Percentiles rank a stretch among this genome's conserved stretches.
Conservation (phyloP, 169 alveolate genomes). For the Perkinsus chesapeaki region DNA sequence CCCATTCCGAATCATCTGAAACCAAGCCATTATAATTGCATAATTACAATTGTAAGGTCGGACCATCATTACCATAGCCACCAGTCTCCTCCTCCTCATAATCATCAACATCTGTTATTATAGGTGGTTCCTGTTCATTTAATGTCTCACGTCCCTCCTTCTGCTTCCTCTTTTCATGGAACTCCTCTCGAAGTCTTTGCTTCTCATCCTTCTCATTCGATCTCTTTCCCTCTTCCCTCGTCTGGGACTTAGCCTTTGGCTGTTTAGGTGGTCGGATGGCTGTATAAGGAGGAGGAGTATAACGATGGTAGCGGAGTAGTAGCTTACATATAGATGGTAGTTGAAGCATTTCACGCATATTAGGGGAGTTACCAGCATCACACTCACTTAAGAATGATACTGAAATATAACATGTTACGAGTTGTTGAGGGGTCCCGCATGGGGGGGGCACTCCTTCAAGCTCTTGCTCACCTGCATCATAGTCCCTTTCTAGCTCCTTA, state of each 20-base stretch:
- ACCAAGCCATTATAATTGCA: background rate
- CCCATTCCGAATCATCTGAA: background rate
- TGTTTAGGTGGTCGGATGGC: background rate
- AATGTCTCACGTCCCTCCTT: background rate
- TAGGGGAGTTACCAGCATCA: background rate
- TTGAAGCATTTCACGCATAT: background rate
- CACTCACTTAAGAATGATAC: background rate
- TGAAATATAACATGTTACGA: no score
- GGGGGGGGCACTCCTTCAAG: no score
- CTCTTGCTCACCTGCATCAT: background rate
- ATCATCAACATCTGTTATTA: background rate
- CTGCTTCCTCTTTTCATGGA: background rate
- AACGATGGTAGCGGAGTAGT: background rate
- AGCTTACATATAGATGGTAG: background rate
- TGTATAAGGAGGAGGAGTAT: background rate
- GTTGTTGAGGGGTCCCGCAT: no score
- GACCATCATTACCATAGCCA: background rate
- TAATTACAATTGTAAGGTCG: background rate
- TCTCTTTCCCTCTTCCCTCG: background rate
- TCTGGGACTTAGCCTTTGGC: background rate
- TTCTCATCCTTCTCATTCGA: background rate
- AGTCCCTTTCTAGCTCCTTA: background rate
- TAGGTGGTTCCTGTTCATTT: background rate
- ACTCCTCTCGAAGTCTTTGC: background rate
- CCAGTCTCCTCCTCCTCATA: background rate